phyloP scores from a whole-genome alignment of 805 yeast species.

The Lipomyces anomalus region DNA sequence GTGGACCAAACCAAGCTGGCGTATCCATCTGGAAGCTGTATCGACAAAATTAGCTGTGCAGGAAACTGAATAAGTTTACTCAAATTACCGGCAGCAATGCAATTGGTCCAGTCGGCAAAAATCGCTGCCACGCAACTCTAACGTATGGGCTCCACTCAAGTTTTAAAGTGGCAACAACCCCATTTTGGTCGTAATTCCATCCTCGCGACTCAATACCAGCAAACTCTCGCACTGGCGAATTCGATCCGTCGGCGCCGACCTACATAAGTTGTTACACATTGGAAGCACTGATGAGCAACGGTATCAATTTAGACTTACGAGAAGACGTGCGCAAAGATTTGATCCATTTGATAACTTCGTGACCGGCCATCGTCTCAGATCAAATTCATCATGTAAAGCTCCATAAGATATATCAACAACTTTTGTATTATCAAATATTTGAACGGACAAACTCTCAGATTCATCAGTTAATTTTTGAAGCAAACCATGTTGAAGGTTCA shows the following conservation, averaged over 20 bases:
- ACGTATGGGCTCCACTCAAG: conserved; percentile 66
- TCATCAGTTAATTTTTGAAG: conserved; percentile 48
- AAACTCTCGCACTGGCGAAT: conserved; percentile 82
- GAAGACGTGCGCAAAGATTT: conserved; percentile 36
- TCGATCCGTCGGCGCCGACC: conserved; percentile 94
- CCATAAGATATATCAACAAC: conserved; percentile 49
- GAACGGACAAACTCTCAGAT: conserved; percentile 24
- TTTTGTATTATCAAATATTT: conserved; percentile 59
- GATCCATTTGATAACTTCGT: conserved; percentile 65
- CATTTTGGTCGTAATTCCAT: conserved; percentile 83
- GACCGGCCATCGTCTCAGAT: conserved; percentile 60
- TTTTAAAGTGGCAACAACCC: conserved; percentile 85
- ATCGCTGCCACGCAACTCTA: conserved; percentile 86
- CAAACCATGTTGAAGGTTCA: conserved; percentile 74
- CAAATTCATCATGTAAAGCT: conserved; percentile 28
- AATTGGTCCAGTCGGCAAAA: conserved; percentile 84
- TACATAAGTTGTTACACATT: too few species aligned
- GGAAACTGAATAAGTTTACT: too few species aligned
- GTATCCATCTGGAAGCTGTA: conserved; percentile 79
- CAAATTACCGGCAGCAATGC: conserved; percentile 56
- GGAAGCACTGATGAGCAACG: too few species aligned
- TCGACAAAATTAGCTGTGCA: conserved; percentile 85
- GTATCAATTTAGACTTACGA: too few species aligned
- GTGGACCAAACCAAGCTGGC: conserved; percentile 96
- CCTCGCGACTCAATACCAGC: conserved; percentile 83